A percentile compares a stretch with the other conserved stretches of the same genome.
Conservation (phyloP, 805 yeast genomes). For the Yamadazyma akitaensis region DNA sequence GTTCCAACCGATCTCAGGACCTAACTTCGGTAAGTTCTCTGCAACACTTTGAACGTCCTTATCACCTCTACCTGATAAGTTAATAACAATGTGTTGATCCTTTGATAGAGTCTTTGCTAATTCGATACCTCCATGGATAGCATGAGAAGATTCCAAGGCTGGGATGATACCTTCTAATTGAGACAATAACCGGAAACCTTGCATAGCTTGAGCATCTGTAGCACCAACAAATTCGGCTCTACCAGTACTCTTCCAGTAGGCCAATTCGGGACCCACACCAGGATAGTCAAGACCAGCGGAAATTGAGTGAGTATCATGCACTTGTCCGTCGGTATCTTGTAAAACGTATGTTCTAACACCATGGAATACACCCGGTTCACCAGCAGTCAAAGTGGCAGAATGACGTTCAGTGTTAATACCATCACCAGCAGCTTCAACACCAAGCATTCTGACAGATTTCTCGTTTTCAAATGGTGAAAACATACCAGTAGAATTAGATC, state of each 20-base stretch:
- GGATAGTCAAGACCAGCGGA: conserved; percentile 99
- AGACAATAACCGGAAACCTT: conserved; percentile 83
- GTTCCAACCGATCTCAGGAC: conserved; percentile 95
- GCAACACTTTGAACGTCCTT: conserved; percentile 98
- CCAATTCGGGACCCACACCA: conserved; percentile 98
- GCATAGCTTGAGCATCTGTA: conserved; percentile 90
- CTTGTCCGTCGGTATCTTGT: conserved; percentile 92
- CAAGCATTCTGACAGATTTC: conserved; percentile 70
- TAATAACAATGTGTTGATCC: conserved; percentile 80
- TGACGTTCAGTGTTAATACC: conserved; percentile 87
- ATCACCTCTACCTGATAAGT: conserved; percentile 97
- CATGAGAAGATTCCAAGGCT: conserved; percentile 96
- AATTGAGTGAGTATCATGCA: conserved; percentile 95
- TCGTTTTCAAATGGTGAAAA: conserved; percentile 92
- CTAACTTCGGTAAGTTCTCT: conserved; percentile 83
- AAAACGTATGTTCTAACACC: conserved; percentile 94
- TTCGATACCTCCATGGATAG: conserved; percentile 85
- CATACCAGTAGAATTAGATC: conserved; percentile 94
- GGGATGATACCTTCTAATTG: conserved; percentile 98
- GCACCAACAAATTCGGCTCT: conserved; percentile 90
- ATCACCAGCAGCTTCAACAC: conserved; percentile 99
- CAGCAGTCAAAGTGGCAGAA: conserved; percentile 93
- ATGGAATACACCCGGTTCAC: conserved; percentile 96
- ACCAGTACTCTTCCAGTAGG: conserved; percentile 91
- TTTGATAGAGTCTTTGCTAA: conserved; percentile 77